Evolutionary conservation across 1,139 yeast genomes (phyloP).

Genomic region (Pichiaceae sp.): DNA sequence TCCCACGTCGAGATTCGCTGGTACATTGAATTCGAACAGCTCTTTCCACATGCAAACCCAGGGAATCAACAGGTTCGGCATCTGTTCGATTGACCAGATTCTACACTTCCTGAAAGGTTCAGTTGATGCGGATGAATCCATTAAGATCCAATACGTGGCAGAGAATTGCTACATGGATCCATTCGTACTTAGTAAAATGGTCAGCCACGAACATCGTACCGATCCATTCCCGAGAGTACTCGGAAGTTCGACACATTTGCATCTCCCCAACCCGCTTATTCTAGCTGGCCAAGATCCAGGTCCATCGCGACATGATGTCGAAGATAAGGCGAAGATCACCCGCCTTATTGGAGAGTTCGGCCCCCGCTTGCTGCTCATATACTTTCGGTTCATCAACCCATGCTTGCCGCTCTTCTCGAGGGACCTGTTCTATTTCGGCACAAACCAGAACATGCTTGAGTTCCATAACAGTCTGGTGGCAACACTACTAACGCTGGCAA

Average conservation of each 20-base stretch:
- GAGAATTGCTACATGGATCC: conserved; percentile 5
- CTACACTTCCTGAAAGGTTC: conserved; percentile 1
- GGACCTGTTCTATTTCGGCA: conserved; percentile 5
- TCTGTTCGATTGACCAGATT: conserved; percentile 2
- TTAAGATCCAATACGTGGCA: conserved; percentile 2
- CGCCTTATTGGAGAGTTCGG: conserved; percentile 3
- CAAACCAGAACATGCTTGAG: conserved; percentile 4
- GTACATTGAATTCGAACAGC: too few relatives aligned
- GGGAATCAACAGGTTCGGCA: conserved; percentile 2
- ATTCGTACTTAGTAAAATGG: not conserved
- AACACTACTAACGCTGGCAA: conserved; percentile 3
- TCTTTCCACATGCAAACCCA: conserved; percentile 3
- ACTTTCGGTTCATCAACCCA: conserved; percentile 5
- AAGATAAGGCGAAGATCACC: conserved; percentile 2
- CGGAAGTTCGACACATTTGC: too few relatives aligned
- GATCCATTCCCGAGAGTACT: not conserved
- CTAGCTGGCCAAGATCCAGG: conserved; percentile 3
- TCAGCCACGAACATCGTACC: not conserved
- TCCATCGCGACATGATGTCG: conserved; percentile 1
- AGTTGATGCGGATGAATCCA: conserved; percentile 4
- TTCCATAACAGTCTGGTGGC: conserved; percentile 5
- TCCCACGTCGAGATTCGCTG: not conserved
- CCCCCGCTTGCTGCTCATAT: conserved; percentile 4
- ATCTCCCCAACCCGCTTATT: not conserved
- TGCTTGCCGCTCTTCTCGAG: conserved; percentile 6